A percentile compares a stretch with the other conserved stretches of the same genome.
phyloP scores from a whole-genome alignment of 331 rosid species.

The Quercus tomentella region DNA sequence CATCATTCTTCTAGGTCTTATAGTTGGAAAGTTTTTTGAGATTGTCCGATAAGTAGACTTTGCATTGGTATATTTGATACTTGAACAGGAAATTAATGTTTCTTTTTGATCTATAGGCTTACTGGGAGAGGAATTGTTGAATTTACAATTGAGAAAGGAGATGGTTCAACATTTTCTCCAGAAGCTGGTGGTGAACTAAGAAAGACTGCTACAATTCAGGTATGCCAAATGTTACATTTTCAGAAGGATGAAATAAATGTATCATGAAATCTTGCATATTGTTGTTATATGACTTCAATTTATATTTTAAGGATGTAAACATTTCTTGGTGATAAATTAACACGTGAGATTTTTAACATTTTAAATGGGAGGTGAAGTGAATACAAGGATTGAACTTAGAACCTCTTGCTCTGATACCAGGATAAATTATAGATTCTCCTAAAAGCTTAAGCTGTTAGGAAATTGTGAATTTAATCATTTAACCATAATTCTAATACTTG shows the following conservation, averaged over 20 bases:
- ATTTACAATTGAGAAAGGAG: conserved; percentile 75
- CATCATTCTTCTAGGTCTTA: too few relatives aligned
- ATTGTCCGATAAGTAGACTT: neutral
- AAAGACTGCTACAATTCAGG: conserved; percentile 77
- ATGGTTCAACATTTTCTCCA: conserved; percentile 79
- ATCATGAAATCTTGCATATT: neutral
- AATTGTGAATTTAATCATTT: too few relatives aligned
- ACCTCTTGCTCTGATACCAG: too few relatives aligned
- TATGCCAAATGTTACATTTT: conserved; percentile 17
- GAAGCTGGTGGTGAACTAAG: conserved; percentile 69
- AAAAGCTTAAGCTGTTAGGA: too few relatives aligned
- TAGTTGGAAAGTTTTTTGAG: too few relatives aligned
- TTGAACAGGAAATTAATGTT: conserved; percentile 10
- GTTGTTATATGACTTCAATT: neutral
- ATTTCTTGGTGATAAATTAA: neutral
- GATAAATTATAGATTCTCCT: too few relatives aligned
- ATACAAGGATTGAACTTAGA: too few relatives aligned
- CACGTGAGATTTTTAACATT: too few relatives aligned
- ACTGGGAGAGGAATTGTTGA: conserved; percentile 90
- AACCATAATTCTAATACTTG: too few relatives aligned
- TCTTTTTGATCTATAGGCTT: conserved; percentile 50
- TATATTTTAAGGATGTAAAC: neutral
- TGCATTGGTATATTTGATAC: neutral
- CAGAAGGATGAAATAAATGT: neutral
- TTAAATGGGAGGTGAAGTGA: too few relatives aligned